Evolutionary conservation across 805 yeast species (phyloP), one percentile per base, ranked within the genome.

Genomic region (Sugiyamaella americana): DNA sequence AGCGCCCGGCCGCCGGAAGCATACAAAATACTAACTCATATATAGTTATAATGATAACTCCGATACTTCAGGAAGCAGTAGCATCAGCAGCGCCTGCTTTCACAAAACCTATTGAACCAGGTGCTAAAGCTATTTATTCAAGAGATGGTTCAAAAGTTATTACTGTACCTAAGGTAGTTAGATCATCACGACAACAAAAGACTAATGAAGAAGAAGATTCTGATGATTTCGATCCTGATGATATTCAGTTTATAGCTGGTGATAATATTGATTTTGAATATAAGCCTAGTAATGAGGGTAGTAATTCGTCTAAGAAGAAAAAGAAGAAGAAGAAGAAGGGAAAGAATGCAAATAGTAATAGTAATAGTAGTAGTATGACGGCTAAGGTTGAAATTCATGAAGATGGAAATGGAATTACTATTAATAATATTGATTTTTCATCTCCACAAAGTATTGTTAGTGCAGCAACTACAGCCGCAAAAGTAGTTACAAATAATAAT

Each of bases 371-470:
- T 79, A 8, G 11, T 8, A 77, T 2, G 72, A 78, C 40, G 55
- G 79, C 21, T 74, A 73, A 57, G 70, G 79, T 55, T 78, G 81
- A 11, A 70, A 73, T 35, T 73, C 75, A 30, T 2, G 74, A 81
- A 3, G 82, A 84, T 60, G 94, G 94, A 5, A 50, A 50, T 16
- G 86, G 83, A 54, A 84, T 85, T 3, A 75, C 84, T 41, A 87
- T 86, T 20, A 83, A 84, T 55, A 72, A 76, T 43, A 58, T 78
- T 43, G 57, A 56, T 44, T 44, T 54, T 36, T 41, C 50, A 16
- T 45, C 59, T 2, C 48, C 56, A 21, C 55, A 61, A 65, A 29
- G 54, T 64, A 42, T 56, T 51, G 37, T 58, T 48, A 22, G 59
- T 48, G 51, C 58, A 13, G 52, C 57, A 26, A 42, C 57, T 22